phyloP scores from a whole-genome alignment of 73 alveolate species.

The Urostyla sp. region DNA sequence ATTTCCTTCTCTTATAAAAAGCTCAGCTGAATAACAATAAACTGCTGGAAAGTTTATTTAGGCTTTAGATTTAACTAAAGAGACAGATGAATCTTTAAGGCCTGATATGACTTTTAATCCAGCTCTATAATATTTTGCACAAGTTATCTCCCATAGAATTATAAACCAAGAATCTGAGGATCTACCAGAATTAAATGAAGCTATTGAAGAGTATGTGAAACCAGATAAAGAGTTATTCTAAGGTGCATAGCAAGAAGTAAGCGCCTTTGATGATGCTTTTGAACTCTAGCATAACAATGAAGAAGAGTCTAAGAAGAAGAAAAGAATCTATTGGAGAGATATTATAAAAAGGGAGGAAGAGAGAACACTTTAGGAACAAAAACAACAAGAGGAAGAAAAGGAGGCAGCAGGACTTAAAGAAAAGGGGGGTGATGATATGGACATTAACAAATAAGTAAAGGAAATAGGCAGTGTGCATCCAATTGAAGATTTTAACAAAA shows the following conservation, averaged over 20 bases:
- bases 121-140: constrained; percentile 88
- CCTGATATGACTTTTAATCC: constrained; percentile 91
- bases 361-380: constrained; percentile 71
- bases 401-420: constrained; percentile 79
- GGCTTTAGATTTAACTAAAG: constrained; percentile 82
- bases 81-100: constrained; percentile 79
- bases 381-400: constrained; percentile 77
- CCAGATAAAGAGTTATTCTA: constrained; percentile 88
- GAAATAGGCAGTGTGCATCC: constrained; percentile 90
- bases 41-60: constrained; percentile 89
- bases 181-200: constrained; percentile 87
- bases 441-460: constrained; percentile 46
- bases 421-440: constrained; percentile 70
- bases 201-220: constrained; percentile 77
- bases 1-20: constrained; percentile 84
- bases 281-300: constrained; percentile 77
- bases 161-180: constrained; percentile 75
- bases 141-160: constrained; percentile 87
- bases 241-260: constrained; percentile 73
- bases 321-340: constrained; percentile 90
- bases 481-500: constrained; percentile 92
- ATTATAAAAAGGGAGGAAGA: constrained; percentile 79
- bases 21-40: constrained; percentile 77
- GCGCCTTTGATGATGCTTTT: constrained; percentile 81
- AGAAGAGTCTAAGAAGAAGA: constrained; percentile 78